Percentiles rank a stretch among this genome's conserved stretches.
Conservation (phyloP, 345 rosid genomes). For the Eucalyptus brandiana region DNA sequence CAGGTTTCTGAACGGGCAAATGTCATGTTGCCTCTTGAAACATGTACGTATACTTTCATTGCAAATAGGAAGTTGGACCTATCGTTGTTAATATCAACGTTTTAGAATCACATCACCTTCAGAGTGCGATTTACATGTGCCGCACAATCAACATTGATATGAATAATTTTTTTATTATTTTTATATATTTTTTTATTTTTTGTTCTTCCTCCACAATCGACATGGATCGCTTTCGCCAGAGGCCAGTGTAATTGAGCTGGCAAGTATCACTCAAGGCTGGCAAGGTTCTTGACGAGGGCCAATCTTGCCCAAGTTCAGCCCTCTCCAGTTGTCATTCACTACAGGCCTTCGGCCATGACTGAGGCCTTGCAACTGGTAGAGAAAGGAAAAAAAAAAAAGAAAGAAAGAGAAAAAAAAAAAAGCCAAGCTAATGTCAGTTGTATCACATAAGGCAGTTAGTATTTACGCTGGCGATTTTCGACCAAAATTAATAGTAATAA, state of each 20-base stretch:
- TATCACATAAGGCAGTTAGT: fast-evolving
- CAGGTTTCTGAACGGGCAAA: neutral
- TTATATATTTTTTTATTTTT: no score
- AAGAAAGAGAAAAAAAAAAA: no score
- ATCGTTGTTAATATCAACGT: neutral
- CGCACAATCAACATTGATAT: no score
- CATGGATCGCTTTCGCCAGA: neutral
- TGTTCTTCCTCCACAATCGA: neutral
- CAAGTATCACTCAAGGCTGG: no score
- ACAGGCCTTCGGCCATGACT: fast-evolving
- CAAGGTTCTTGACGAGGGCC: neutral
- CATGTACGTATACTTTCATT: neutral
- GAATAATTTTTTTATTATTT: neutral
- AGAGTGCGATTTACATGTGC: neutral
- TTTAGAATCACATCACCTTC: neutral
- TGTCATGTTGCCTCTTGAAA: neutral
- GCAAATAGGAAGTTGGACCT: neutral
- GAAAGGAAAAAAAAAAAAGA: no score
- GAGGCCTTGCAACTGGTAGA: neutral
- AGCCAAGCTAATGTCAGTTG: neutral
- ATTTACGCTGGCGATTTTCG: fast-evolving
- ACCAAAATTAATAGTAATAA: neutral
- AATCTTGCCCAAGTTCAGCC: neutral
- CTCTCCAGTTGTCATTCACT: neutral
- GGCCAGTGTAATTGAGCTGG: fast-evolving